Evolutionary conservation across 495 filamentous ascomycete genomes (phyloP).

Genomic region (Talaromyces ruber): DNA sequence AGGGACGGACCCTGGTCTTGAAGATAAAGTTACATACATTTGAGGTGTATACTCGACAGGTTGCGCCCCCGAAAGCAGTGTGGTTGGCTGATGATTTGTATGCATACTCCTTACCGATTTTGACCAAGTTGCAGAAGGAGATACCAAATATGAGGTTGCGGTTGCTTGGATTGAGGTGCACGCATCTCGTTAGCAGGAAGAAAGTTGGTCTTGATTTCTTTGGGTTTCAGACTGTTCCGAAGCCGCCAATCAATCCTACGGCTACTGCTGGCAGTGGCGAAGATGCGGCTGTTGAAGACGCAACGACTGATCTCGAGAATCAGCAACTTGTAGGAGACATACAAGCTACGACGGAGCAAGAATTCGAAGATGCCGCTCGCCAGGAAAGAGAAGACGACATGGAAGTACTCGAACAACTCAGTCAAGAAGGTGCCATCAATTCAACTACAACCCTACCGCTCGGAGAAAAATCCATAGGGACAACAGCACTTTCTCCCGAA

Average conservation of each 20-base stretch:
- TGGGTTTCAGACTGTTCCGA: conserved; percentile 34
- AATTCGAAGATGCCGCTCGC: conserved; percentile 56
- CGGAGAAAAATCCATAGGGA: background rate
- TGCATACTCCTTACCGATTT: conserved; percentile 70
- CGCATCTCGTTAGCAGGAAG: conserved; percentile 76
- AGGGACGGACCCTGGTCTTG: conserved; percentile 79
- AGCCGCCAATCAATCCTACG: conserved; percentile 6
- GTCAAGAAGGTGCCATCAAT: conserved; percentile 42
- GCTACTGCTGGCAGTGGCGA: background rate
- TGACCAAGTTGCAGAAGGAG: conserved; percentile 79
- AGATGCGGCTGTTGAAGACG: conserved; percentile 4
- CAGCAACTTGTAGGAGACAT: conserved; percentile 29
- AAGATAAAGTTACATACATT: conserved; percentile 95
- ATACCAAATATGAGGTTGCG: conserved; percentile 73
- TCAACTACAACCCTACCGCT: background rate
- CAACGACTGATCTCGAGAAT: background rate
- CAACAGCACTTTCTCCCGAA: background rate
- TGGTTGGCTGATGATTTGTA: conserved; percentile 74
- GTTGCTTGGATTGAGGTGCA: conserved; percentile 82
- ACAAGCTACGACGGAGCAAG: conserved; percentile 61
- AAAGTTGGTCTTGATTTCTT: conserved; percentile 76
- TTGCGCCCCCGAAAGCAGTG: conserved; percentile 63
- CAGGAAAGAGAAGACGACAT: conserved; percentile 59
- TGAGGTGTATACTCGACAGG: conserved; percentile 80
- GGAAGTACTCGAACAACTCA: conserved; percentile 52